Conservation (phyloP, 2,329 filamentous ascomycete species). For the Microcyclospora tardicrescens region DNA sequence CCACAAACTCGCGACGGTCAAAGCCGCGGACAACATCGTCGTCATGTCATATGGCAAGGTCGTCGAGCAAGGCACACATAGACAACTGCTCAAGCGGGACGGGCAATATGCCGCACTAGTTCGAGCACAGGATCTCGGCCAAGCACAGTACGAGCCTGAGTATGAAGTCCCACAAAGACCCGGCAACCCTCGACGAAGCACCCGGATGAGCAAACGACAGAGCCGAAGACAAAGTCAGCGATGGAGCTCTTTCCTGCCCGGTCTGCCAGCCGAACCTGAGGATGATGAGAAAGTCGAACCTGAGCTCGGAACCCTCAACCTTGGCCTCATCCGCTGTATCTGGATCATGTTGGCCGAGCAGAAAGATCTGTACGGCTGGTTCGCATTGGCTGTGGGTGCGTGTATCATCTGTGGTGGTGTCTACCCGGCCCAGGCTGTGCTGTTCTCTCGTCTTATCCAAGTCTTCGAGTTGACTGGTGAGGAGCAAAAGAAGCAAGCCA, state of each 20-base stretch:
- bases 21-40: conserved; percentile 32
- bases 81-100: conserved; percentile 24
- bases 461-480: conserved; percentile 32
- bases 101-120: conserved; percentile 33
- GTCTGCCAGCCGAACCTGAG: conserved; percentile 6
- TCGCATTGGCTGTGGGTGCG: conserved; percentile 23
- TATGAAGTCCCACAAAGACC: background rate
- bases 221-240: background rate
- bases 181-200: conserved; percentile 1
- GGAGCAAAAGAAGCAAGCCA: conserved; percentile 27
- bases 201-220: background rate
- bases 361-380: conserved; percentile 26
- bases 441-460: conserved; percentile 37
- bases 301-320: conserved; percentile 12
- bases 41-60: conserved; percentile 32
- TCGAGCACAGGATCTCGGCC: conserved; percentile 34
- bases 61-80: conserved; percentile 33
- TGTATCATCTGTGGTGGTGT: conserved; percentile 27
- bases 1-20: conserved; percentile 33
- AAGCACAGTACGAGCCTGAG: background rate
- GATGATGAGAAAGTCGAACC: too few relatives aligned
- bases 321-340: conserved; percentile 25
- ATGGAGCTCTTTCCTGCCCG: too few relatives aligned
- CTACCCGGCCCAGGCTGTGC: conserved; percentile 35
- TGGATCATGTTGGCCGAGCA: conserved; percentile 26